Evolutionary conservation across 2,329 filamentous ascomycete genomes (phyloP).

Genomic region (Dothistroma pini): DNA sequence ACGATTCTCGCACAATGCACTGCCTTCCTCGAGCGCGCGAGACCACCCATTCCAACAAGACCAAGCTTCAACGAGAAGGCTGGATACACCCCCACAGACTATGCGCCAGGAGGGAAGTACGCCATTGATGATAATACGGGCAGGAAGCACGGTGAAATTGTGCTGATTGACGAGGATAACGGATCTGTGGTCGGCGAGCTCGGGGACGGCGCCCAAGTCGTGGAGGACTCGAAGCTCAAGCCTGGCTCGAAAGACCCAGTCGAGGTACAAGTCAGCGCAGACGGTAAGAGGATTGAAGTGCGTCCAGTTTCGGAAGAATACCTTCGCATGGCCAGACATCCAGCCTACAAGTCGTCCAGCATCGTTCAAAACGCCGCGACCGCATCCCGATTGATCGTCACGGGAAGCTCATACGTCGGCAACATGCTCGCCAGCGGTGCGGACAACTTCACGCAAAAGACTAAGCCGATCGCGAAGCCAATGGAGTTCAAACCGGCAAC

Average conservation of each 20-base stretch:
- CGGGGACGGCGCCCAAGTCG: conserved; percentile 72
- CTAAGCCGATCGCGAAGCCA: conserved; percentile 72
- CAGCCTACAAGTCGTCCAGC: conserved; percentile 83
- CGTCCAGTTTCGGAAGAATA: conserved; percentile 67
- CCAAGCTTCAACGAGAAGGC: conserved; percentile 32
- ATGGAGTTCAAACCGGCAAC: conserved; percentile 84
- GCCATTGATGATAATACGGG: conserved; percentile 49
- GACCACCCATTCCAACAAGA: conserved; percentile 50
- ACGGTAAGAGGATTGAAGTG: conserved; percentile 66
- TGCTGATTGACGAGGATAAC: conserved; percentile 92
- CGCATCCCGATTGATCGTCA: conserved; percentile 88
- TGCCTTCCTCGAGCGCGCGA: conserved; percentile 82
- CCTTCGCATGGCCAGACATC: conserved; percentile 73
- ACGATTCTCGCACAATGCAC: conserved; percentile 98
- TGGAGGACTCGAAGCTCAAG: conserved; percentile 71
- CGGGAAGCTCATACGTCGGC: conserved; percentile 73
- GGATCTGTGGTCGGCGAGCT: conserved; percentile 93
- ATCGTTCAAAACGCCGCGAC: conserved; percentile 83
- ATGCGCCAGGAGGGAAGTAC: conserved; percentile 65
- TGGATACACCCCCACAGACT: conserved; percentile 78
- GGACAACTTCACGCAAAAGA: conserved; percentile 74
- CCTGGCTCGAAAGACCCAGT: conserved; percentile 91
- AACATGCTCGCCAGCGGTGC: conserved; percentile 74
- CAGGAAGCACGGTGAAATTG: conserved; percentile 65
- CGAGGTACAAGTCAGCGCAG: conserved; percentile 68